Evolutionary conservation across 2,329 filamentous ascomycete genomes (phyloP).

Genomic region (Bipolaris victoriae): DNA sequence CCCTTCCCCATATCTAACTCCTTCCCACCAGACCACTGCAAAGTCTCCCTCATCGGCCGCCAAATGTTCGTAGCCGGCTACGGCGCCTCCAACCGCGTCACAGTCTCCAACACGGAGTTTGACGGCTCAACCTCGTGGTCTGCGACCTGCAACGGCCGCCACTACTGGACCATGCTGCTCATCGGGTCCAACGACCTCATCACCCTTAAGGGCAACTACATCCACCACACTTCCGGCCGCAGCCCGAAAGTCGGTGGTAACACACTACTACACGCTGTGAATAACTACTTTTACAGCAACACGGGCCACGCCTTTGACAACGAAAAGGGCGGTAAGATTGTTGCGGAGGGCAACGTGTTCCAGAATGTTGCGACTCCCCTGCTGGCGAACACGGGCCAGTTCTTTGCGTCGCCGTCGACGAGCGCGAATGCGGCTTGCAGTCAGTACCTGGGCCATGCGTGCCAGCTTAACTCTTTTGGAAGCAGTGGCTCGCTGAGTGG

Average conservation of each 20-base stretch:
- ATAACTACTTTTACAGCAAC: conserved; percentile 67
- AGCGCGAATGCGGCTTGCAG: conserved; percentile 49
- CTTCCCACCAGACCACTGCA: conserved; percentile 31
- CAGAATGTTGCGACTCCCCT: conserved; percentile 57
- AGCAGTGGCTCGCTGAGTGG: conserved; percentile 36
- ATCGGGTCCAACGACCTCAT: conserved; percentile 62
- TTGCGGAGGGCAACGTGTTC: conserved; percentile 66
- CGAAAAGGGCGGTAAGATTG: conserved; percentile 49
- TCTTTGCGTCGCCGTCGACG: conserved; percentile 44
- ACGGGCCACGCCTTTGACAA: conserved; percentile 64
- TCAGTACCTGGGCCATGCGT: conserved; percentile 57
- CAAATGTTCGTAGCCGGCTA: conserved; percentile 67
- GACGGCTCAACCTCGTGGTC: conserved; percentile 62
- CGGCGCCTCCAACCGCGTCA: conserved; percentile 60
- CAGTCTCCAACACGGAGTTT: conserved; percentile 66
- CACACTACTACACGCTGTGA: conserved; percentile 65
- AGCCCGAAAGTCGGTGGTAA: conserved; percentile 62
- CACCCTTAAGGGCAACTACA: conserved; percentile 66
- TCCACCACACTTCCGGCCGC: conserved; percentile 64
- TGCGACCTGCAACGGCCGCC: conserved; percentile 63
- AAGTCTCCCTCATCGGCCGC: conserved; percentile 64
- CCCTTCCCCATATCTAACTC: neutral
- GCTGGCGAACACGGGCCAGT: conserved; percentile 50
- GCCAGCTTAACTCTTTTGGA: conserved; percentile 57
- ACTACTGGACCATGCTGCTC: conserved; percentile 66